A percentile compares a stretch with the other conserved stretches of the same genome.
Conservation (phyloP, 805 yeast species). For the Yueomyces sp. region DNA sequence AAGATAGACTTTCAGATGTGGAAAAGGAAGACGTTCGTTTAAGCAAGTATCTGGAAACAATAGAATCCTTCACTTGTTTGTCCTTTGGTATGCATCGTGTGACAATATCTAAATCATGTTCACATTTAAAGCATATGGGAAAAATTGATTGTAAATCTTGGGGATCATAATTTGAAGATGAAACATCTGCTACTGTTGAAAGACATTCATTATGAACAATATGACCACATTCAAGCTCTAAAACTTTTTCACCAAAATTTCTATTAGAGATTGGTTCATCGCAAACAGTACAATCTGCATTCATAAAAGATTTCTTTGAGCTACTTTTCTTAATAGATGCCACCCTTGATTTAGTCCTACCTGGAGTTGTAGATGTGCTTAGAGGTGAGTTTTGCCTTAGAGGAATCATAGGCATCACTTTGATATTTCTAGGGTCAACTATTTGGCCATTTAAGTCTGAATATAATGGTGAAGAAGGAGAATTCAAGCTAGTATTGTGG, state of each 20-base stretch:
- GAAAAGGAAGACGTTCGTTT: background rate
- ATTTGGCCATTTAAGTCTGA: too few relatives aligned
- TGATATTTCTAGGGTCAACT: too few relatives aligned
- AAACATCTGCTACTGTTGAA: conserved; percentile 24
- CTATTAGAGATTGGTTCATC: conserved; percentile 35
- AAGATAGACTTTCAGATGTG: background rate
- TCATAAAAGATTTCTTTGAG: conserved; percentile 15
- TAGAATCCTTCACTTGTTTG: conserved; percentile 14
- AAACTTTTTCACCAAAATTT: conserved; percentile 30
- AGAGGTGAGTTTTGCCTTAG: background rate
- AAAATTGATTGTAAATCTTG: conserved; percentile 13
- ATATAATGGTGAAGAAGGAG: too few relatives aligned
- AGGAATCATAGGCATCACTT: background rate
- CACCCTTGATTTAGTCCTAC: background rate
- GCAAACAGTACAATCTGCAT: conserved; percentile 30
- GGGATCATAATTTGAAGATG: background rate
- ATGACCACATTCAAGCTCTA: conserved; percentile 43
- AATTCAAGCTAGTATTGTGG: too few relatives aligned
- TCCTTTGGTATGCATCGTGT: conserved; percentile 18
- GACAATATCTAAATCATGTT: conserved; percentile 2
- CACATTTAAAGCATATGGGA: conserved; percentile 17
- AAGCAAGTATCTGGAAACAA: conserved; percentile 16
- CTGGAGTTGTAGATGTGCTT: background rate
- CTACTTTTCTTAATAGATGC: background rate
- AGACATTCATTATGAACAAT: conserved; percentile 47